phyloP scores from a whole-genome alignment of 495 filamentous ascomycete genomes.

The Talaromyces nanjingensis region DNA sequence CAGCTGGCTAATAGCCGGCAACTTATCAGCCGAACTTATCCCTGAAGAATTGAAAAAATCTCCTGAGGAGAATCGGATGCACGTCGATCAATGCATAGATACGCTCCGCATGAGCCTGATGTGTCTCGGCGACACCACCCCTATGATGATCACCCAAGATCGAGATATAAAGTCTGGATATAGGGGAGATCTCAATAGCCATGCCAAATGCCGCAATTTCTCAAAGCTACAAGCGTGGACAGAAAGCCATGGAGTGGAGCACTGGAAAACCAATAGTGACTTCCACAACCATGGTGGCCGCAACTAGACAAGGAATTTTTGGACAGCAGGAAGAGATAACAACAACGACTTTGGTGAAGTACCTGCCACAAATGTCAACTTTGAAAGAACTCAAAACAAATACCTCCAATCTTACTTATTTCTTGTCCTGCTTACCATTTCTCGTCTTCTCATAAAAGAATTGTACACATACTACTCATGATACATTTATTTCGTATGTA shows the following conservation, averaged over 20 bases:
- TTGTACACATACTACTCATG: no score
- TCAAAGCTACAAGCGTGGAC: slow-evolving; percentile 1
- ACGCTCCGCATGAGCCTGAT: background rate
- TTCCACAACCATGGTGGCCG: background rate
- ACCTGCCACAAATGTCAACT: no score
- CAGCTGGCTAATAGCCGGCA: background rate
- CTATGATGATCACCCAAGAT: background rate
- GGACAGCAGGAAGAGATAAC: no score
- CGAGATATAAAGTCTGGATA: background rate
- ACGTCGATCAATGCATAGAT: slow-evolving; percentile 1
- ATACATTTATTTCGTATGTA: no score
- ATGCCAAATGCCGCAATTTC: slow-evolving; percentile 1
- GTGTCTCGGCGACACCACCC: background rate
- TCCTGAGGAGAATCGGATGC: background rate
- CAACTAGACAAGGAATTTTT: background rate
- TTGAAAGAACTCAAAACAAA: no score
- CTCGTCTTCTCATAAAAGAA: no score
- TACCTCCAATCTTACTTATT: no score
- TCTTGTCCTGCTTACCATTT: no score
- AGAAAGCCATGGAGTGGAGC: background rate
- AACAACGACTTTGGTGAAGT: no score
- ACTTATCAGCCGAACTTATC: background rate
- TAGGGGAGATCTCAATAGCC: background rate
- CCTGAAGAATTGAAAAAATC: background rate
- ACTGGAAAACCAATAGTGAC: background rate